Percentiles rank a stretch among this genome's conserved stretches.
phyloP scores from a whole-genome alignment of 108 stramenopile species.

The Nannochloropsis gaditana region DNA sequence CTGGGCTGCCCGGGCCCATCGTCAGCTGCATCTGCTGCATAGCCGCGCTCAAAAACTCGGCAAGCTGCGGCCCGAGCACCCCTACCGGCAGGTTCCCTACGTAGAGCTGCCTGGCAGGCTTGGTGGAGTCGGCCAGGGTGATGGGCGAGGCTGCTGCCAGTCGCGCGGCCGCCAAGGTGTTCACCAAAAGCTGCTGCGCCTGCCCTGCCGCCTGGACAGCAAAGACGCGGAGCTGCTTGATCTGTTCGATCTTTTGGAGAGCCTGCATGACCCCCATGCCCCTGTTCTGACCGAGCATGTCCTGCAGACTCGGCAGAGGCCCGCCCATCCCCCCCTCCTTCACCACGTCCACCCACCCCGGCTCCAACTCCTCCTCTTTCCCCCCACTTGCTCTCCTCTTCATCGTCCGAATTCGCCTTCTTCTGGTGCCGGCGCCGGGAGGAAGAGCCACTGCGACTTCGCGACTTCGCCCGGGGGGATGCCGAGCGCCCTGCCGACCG shows the following conservation, averaged over 20 bases:
- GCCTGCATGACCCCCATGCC: constrained; percentile 4
- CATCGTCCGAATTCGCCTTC: not conserved
- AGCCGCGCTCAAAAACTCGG: constrained; percentile 33
- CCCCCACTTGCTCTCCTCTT: not conserved
- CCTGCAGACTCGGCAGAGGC: not conserved
- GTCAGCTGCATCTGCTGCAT: constrained; percentile 29
- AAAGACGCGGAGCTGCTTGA: constrained; percentile 17
- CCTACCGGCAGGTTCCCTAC: constrained; percentile 35
- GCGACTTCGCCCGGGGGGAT: not conserved
- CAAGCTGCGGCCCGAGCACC: constrained; percentile 23
- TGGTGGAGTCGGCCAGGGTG: not conserved
- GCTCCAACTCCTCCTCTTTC: not conserved
- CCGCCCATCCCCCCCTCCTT: constrained; percentile 9
- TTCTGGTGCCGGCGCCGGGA: not conserved
- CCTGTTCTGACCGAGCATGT: not conserved
- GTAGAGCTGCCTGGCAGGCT: constrained; percentile 23
- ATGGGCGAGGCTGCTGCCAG: constrained; percentile 11
- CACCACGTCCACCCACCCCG: not conserved
- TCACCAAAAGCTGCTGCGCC: constrained; percentile 9
- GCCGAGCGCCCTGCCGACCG: not conserved
- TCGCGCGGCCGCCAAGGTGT: constrained; percentile 9
- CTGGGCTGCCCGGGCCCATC: not conserved
- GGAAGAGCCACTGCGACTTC: not conserved
- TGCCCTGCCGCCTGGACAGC: constrained; percentile 6
- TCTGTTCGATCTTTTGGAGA: constrained; percentile 20